phyloP scores from a whole-genome alignment of 495 filamentous ascomycete species.

The Pseudoneurospora amorphoporcata region DNA sequence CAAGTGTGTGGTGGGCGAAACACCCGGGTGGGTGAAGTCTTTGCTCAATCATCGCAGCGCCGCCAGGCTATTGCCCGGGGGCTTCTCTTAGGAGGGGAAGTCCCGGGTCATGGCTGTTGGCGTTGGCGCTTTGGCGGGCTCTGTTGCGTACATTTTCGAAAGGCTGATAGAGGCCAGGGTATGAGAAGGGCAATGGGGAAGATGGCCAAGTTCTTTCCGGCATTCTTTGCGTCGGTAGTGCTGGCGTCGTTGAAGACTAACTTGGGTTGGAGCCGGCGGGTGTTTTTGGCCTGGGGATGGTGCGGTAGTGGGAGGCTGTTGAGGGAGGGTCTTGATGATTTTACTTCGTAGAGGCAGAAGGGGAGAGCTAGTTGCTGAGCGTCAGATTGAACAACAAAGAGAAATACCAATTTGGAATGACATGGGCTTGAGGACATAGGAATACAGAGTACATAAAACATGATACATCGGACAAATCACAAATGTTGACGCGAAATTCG shows the following conservation, averaged over 20 bases:
- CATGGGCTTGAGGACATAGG: not conserved
- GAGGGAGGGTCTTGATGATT: not conserved
- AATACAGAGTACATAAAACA: not conserved
- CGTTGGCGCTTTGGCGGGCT: not conserved
- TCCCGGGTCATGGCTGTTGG: not conserved
- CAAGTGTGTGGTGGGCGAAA: not conserved
- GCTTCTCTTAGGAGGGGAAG: not conserved
- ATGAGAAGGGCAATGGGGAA: not conserved
- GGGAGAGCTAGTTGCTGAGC: not conserved
- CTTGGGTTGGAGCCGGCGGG: not conserved
- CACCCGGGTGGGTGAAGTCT: not conserved
- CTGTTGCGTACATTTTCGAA: not conserved
- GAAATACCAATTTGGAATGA: not conserved
- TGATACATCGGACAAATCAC: not conserved
- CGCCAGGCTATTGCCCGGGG: not conserved
- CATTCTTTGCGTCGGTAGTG: not conserved
- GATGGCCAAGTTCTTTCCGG: not conserved
- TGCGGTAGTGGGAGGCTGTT: not conserved
- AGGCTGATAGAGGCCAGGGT: not conserved
- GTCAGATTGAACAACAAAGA: not conserved
- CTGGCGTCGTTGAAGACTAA: not conserved
- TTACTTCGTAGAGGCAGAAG: not conserved
- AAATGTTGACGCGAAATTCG: not conserved
- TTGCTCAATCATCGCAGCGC: not conserved
- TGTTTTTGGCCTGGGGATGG: not conserved